Evolutionary conservation across 1,284 basidiomycete species (phyloP), one percentile per base, ranked within the genome.

Genomic region (Bothia castanella): DNA sequence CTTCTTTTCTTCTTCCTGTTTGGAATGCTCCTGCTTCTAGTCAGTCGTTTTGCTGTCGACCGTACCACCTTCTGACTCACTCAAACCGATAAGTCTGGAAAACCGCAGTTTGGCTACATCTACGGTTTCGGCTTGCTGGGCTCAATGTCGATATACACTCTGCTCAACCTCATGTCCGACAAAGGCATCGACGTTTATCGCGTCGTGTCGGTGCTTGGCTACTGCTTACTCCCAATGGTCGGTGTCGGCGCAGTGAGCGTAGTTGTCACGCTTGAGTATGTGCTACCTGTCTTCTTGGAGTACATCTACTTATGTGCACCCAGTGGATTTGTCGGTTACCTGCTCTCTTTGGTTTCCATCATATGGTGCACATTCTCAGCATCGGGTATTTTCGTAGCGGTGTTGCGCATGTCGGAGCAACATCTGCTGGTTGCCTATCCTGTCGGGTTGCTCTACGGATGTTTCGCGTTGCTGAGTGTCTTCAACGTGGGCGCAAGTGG

Each of bases 31-130:
- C 78, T 97, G 6, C 79, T 97, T 42, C 82, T 97, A 56, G 94
- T 96, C 58, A 64, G 92, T 83, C n/a, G 16, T 21, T 8, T 10
- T 37, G 29, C 19, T 25, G 23, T 45, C 10, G 8, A 17, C 30
- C 8, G n/a, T 17, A 20, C 5, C 17, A 40, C n/a, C 14, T 5
- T 4, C n/a, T 16, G 13, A 41, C 46, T 48, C 14, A 59, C 47
- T 39, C 25, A 16, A n/a, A 1, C 20, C 25, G 0, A 42, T 32
- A 98, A n/a, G 94, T 94, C 93, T 14, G 97, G 97, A 55, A 98
- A 97, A 75, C 92, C 93, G 9, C 97, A 98, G 68, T 99, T 99
- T 71, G 94, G 92, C 27, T 98, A 98, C 71, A 98, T 99, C 58
- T 99, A 99, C 69, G 97, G 97, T 44, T 92, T 99, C 55, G 96